A percentile compares a stretch with the other conserved stretches of the same genome.
Conservation (phyloP, 306 rosid species). For the Begonia fuchsioides region DNA sequence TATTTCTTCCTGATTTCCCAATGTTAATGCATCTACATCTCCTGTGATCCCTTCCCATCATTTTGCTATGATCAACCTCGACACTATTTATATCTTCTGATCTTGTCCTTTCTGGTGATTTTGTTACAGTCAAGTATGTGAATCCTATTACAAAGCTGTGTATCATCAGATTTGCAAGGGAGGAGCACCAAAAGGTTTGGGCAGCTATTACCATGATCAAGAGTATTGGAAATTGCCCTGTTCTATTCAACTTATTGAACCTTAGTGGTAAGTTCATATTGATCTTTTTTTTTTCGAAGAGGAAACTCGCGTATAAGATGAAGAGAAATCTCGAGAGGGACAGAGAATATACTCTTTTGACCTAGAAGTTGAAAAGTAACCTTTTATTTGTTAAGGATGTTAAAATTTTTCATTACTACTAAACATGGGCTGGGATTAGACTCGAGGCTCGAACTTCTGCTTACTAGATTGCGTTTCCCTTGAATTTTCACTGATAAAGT, state of each 20-base stretch:
- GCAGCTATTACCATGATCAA: constrained; percentile 61
- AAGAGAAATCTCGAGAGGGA: too few species aligned
- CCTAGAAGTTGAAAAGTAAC: too few species aligned
- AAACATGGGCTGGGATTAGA: too few species aligned
- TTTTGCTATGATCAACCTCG: not conserved
- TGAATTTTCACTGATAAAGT: too few species aligned
- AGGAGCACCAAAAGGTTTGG: constrained; percentile 66
- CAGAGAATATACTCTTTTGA: too few species aligned
- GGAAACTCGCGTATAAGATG: too few species aligned
- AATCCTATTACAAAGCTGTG: constrained; percentile 68
- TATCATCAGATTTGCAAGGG: constrained; percentile 55
- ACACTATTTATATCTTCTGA: not conserved
- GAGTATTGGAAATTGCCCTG: constrained; percentile 44
- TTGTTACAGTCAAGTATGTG: constrained; percentile 51
- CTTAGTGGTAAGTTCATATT: constrained; percentile 34
- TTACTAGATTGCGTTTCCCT: too few species aligned
- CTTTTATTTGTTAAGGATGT: too few species aligned
- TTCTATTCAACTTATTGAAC: constrained; percentile 53
- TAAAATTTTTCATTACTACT: too few species aligned
- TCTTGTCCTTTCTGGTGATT: not conserved
- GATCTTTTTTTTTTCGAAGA: too few species aligned
- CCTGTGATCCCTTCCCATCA: not conserved
- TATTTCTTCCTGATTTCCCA: not conserved
- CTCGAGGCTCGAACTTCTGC: too few species aligned
- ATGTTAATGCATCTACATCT: not conserved